phyloP scores from a whole-genome alignment of 2,329 filamentous ascomycete species.

The Diaporthe citriasiana region DNA sequence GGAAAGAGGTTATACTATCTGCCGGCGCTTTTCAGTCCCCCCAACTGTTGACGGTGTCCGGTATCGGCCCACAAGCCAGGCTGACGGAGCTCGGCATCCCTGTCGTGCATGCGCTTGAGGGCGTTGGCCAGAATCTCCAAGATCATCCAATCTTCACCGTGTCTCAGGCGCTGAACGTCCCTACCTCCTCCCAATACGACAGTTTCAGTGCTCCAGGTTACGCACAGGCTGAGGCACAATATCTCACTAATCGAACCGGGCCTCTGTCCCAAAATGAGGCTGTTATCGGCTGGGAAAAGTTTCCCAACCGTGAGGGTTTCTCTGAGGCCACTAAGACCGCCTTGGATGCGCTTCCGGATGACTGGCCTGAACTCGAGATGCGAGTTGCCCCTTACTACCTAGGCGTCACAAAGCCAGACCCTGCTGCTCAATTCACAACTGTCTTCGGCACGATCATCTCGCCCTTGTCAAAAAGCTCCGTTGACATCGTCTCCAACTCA shows the following conservation, averaged over 20 bases:
- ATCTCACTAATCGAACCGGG: constrained; percentile 17
- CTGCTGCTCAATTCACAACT: not conserved
- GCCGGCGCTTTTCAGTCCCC: constrained; percentile 59
- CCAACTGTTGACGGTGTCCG: constrained; percentile 53
- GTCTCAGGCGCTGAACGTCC: constrained; percentile 44
- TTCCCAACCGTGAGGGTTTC: constrained; percentile 30
- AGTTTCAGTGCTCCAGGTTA: constrained; percentile 32
- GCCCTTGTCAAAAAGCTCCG: constrained; percentile 51
- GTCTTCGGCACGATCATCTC: constrained; percentile 43
- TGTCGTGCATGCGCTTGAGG: constrained; percentile 45
- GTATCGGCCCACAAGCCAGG: constrained; percentile 50
- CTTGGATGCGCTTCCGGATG: constrained; percentile 35
- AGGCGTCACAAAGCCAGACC: constrained; percentile 35
- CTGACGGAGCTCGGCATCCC: constrained; percentile 50
- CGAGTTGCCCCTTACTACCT: constrained; percentile 32
- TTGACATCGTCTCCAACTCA: constrained; percentile 51
- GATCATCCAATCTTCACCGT: constrained; percentile 39
- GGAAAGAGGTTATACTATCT: constrained; percentile 57
- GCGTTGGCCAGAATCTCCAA: constrained; percentile 44
- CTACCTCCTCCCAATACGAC: constrained; percentile 22
- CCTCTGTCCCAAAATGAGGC: constrained; percentile 15
- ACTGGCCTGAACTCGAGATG: constrained; percentile 40
- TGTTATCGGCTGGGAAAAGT: constrained; percentile 37
- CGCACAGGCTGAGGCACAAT: not conserved
- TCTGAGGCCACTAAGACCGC: constrained; percentile 24